These are phyloP conservation scores for Inosperma sp. DNA, from an alignment of 768 basidiomycete species.

Conservation along the genomic window DNA sequence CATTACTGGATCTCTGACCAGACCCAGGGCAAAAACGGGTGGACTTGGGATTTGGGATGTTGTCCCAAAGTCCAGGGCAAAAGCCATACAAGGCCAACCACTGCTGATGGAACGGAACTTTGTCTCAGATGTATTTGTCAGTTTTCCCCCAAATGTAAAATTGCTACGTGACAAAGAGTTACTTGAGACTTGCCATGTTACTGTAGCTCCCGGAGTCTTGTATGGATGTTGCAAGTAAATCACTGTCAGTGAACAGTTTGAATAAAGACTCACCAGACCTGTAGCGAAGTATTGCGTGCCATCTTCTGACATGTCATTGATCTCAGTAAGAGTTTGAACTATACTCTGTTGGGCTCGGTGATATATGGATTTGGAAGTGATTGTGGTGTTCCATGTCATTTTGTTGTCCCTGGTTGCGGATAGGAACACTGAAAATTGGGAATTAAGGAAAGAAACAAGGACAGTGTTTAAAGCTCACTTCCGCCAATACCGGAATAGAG, in stretches of 20 bases:
- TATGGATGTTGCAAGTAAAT: no score
- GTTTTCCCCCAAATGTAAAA: constrained; percentile 33
- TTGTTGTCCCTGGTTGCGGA: constrained; percentile 27
- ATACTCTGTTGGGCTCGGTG: constrained; percentile 39
- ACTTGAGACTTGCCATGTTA: constrained; percentile 44
- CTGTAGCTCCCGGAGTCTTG: constrained; percentile 10
- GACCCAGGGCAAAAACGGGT: constrained; percentile 31
- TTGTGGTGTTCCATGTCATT: constrained; percentile 42
- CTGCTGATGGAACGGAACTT: constrained; percentile 6
- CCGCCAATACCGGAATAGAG: constrained; percentile 45
- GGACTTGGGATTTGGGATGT: constrained; percentile 18
- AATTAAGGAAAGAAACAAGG: constrained; percentile 1
- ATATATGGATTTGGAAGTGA: constrained; percentile 32
- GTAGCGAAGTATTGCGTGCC: constrained; percentile 45
- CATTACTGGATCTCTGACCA: constrained; percentile 27
- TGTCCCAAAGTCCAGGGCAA: constrained; percentile 44
- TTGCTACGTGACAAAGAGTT: constrained; percentile 40
- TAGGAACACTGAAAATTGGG: constrained; percentile 2
- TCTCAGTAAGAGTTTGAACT: constrained; percentile 35
- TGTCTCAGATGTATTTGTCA: constrained; percentile 34
- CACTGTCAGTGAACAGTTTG: no score
- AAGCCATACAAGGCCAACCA: constrained; percentile 45
- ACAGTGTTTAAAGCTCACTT: constrained; percentile 15
- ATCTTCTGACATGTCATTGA: constrained; percentile 46
- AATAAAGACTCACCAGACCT: constrained; percentile 10